Evolutionary conservation across 2,329 filamentous ascomycete species (phyloP), one percentile per base, ranked within the genome.

Genomic region (Massarina eburnea): DNA sequence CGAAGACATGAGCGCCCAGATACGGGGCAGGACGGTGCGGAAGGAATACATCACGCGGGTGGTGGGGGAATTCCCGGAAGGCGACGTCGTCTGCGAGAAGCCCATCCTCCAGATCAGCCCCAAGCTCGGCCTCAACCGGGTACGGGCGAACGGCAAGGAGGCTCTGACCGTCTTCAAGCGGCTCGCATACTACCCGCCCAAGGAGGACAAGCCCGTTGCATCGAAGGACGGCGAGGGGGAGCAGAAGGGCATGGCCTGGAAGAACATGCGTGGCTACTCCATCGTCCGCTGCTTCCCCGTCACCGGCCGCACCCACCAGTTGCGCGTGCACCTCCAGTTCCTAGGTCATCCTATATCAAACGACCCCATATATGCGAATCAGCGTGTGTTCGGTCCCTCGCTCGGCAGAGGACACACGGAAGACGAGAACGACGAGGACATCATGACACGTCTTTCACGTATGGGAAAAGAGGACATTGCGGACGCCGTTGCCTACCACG

Each of bases 1-100:
- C 0, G 89, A 92, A 54, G 77, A 78, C 24, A 80, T 99, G 56
- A 84, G 85, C 43, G 74, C 79, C 33, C 88, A 96, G 69, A 89
- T 99, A 47, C 81, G 84, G 55, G 81, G 80, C 4, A 81, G 94
- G 27, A 92, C 86, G 0, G 89, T 99, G 29, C 85, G 90, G 58
- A 99, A 99, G 68, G 94, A 99, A 70, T 99, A 99, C 63, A 78
- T 99, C 19, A 92, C 92, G 3, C 81, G 94, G 30, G 94, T 97
- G 8, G 88, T 88, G 54, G 94, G 94, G 40, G 81, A 89, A 60
- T 99, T 99, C 61, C 92, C 94, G 0, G 89, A 94, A 49, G 91
- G 89, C 40, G 89, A 96, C 50, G 79, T 96, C 8, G 82, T 96
- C 40, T 97, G 94, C 71, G 88, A 96, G 63, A 87, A 96, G 73